These are phyloP conservation scores for Cornus florida DNA, from an alignment of 148 eudicot genomes.

Conservation along the genomic window DNA sequence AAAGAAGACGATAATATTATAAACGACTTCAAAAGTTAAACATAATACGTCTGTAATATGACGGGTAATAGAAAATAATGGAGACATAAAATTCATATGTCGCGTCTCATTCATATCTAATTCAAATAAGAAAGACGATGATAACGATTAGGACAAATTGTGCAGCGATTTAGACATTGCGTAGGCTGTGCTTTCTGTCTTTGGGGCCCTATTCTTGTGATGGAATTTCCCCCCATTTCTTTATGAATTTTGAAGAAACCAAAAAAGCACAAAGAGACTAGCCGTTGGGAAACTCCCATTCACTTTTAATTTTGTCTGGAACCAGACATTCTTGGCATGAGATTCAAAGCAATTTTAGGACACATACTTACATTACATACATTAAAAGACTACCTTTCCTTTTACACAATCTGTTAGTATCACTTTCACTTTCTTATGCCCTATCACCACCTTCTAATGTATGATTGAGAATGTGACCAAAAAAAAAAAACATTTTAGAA, in stretches of 20 bases:
- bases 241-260: constrained; percentile 1
- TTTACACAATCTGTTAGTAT: constrained; percentile 14
- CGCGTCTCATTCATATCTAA: too few relatives aligned
- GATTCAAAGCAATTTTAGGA: constrained; percentile 21
- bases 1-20: too few relatives aligned
- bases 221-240: not conserved
- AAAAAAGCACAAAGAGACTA: constrained; percentile 5
- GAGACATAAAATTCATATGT: too few relatives aligned
- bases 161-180: not conserved
- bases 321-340: constrained; percentile 18
- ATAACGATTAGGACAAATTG: too few relatives aligned
- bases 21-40: too few relatives aligned
- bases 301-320: constrained; percentile 13
- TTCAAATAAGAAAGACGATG: too few relatives aligned
- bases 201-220: not conserved
- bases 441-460: not conserved
- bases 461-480: not conserved
- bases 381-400: constrained; percentile 14
- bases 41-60: too few relatives aligned
- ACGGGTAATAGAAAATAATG: too few relatives aligned
- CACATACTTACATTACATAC: not conserved
- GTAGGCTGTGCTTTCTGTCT: not conserved
- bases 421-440: not conserved
- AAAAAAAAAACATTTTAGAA: not conserved
- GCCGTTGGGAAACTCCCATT: constrained; percentile 17